Evolutionary conservation across 2,329 filamentous ascomycete species (phyloP).

Genomic region (Teratosphaeria gauchensis): DNA sequence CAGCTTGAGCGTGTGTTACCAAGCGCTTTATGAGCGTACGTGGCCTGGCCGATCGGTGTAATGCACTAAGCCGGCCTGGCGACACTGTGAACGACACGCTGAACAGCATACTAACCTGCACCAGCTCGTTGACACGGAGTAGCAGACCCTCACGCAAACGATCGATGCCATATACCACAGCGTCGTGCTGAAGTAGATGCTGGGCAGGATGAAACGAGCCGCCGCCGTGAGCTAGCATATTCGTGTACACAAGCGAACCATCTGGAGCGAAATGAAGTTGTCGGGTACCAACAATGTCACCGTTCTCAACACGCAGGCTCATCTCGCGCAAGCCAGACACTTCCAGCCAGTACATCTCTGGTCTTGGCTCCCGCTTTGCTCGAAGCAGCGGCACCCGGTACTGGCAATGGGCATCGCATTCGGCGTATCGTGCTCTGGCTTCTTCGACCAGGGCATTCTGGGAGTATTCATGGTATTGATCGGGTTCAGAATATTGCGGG

Average conservation of each 20-base stretch:
- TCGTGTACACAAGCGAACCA: background rate
- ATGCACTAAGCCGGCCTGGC: conserved; percentile 5
- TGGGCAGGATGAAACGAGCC: background rate
- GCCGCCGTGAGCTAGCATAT: background rate
- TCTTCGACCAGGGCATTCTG: conserved; percentile 8
- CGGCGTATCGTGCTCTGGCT: conserved; percentile 7
- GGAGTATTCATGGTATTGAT: conserved; percentile 7
- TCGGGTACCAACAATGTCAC: conserved; percentile 15
- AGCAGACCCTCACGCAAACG: conserved; percentile 11
- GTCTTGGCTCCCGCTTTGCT: conserved; percentile 4
- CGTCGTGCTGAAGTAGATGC: conserved; percentile 8
- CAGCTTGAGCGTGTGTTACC: conserved; percentile 14
- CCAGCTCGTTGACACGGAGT: conserved; percentile 11
- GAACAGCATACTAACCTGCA: conserved; percentile 9
- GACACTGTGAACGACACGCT: conserved; percentile 16
- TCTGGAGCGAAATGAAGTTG: conserved; percentile 11
- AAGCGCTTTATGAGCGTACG: conserved; percentile 4
- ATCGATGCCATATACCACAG: conserved; percentile 17
- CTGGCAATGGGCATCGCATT: conserved; percentile 14
- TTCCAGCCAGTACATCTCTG: conserved; percentile 7
- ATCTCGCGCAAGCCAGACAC: conserved; percentile 17
- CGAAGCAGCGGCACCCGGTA: conserved; percentile 7
- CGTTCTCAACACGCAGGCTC: conserved; percentile 13
- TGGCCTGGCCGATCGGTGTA: conserved; percentile 6
- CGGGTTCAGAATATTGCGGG: background rate